Conservation (phyloP, 148 eudicot species). For the Camellia sinensis region DNA sequence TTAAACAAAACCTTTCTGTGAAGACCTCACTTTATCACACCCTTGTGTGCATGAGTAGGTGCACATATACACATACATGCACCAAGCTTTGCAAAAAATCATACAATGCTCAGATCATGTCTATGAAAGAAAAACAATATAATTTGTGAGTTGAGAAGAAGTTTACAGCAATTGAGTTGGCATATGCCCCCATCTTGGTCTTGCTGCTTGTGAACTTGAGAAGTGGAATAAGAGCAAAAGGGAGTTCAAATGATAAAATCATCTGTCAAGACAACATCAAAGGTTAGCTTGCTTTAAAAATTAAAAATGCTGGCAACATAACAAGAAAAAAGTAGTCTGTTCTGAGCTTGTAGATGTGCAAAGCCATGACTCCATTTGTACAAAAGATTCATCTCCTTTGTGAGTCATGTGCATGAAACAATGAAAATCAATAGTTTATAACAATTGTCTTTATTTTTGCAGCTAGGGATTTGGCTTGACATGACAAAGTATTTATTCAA, state of each 20-base stretch:
- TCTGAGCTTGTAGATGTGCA: not conserved
- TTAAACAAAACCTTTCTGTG: not conserved
- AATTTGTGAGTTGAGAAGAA: not conserved
- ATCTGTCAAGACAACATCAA: constrained; percentile 49
- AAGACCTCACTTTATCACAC: not conserved
- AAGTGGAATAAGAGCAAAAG: constrained; percentile 96
- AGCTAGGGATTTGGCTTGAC: not conserved
- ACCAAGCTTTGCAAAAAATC: not conserved
- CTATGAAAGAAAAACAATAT: not conserved
- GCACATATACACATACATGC: not conserved
- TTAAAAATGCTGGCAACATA: not conserved
- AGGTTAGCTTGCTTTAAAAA: constrained; percentile 14
- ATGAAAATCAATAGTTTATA: too few relatives aligned
- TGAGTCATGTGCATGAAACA: not conserved
- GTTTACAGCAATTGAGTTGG: constrained; percentile 63
- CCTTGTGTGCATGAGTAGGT: not conserved
- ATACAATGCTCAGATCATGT: not conserved
- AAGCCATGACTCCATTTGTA: not conserved
- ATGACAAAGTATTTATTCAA: not conserved
- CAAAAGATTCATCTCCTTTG: not conserved
- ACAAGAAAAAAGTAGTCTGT: not conserved
- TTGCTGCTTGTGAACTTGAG: constrained; percentile 97
- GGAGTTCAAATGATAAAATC: constrained; percentile 97
- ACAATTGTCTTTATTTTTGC: not conserved
- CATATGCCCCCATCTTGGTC: constrained; percentile 86